Evolutionary conservation across 2,329 filamentous ascomycete genomes (phyloP).

Genomic region (Dactylonectria estremocensis): DNA sequence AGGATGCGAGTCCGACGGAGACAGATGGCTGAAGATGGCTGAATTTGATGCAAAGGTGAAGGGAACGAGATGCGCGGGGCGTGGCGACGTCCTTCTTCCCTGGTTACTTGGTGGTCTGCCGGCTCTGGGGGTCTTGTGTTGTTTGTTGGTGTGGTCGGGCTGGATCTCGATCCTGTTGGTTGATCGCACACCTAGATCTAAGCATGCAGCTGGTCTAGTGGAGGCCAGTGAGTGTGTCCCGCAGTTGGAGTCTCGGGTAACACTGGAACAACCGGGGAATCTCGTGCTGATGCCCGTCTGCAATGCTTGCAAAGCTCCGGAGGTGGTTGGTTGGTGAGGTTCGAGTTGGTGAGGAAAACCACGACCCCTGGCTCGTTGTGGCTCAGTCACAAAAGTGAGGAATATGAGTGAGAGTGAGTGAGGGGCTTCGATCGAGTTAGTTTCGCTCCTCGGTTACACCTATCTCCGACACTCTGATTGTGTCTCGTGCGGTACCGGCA

Average conservation of each 20-base stretch:
- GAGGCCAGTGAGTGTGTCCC: neutral
- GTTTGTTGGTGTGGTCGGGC: slow-evolving; percentile 5
- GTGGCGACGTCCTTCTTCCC: neutral
- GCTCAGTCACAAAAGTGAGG: neutral
- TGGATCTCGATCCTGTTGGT: slow-evolving; percentile 12
- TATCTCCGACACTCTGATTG: neutral
- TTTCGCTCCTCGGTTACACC: neutral
- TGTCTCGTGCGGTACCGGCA: neutral
- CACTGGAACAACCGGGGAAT: slow-evolving; percentile 7
- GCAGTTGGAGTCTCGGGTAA: slow-evolving; percentile 14
- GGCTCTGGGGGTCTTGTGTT: slow-evolving; percentile 1
- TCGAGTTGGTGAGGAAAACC: slow-evolving; percentile 4
- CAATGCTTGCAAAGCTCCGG: neutral
- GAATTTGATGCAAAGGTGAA: neutral
- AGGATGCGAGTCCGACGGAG: neutral
- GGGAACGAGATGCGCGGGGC: neutral
- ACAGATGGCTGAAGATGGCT: too few relatives aligned
- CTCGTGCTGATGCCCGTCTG: neutral
- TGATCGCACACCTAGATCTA: slow-evolving; percentile 14
- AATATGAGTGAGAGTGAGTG: neutral
- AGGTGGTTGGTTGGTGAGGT: slow-evolving; percentile 6
- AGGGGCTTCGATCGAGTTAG: neutral
- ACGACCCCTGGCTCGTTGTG: neutral
- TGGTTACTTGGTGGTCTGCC: neutral
- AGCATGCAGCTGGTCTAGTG: slow-evolving; percentile 3